These are phyloP conservation scores for Collybiopsis confluens DNA, from an alignment of 768 basidiomycete genomes.

Conservation along the genomic window DNA sequence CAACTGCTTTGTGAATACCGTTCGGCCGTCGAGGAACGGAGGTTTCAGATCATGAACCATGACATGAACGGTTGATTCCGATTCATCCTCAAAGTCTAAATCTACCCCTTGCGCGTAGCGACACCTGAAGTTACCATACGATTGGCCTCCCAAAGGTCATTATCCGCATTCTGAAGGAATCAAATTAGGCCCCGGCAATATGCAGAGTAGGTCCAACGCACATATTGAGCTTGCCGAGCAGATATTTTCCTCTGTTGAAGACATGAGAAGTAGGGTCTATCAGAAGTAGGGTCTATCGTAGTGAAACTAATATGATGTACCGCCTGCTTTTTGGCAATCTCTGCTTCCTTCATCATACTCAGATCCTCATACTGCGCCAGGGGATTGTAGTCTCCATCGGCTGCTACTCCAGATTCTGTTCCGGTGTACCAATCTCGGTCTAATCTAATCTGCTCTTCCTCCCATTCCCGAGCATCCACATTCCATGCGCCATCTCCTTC, in stretches of 20 bases:
- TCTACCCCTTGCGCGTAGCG: slow-evolving; percentile 82
- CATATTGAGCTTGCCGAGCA: slow-evolving; percentile 94
- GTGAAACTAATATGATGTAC: slow-evolving; percentile 33
- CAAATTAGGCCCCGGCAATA: slow-evolving; percentile 18
- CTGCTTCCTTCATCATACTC: slow-evolving; percentile 59
- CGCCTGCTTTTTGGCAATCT: slow-evolving; percentile 72
- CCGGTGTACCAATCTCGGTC: slow-evolving; percentile 97
- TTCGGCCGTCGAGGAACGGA: slow-evolving; percentile 95
- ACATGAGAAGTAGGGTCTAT: not conserved
- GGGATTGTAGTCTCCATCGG: slow-evolving; percentile 90
- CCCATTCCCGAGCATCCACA: slow-evolving; percentile 88
- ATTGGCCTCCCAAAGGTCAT: slow-evolving; percentile 98
- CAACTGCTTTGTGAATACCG: slow-evolving; percentile 92
- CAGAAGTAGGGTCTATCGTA: slow-evolving; percentile 15
- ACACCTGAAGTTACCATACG: slow-evolving; percentile 97
- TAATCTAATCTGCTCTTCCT: slow-evolving; percentile 88
- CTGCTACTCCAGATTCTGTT: slow-evolving; percentile 84
- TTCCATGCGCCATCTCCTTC: slow-evolving; percentile 61
- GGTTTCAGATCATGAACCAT: slow-evolving; percentile 97
- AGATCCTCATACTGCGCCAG: slow-evolving; percentile 92
- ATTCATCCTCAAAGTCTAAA: slow-evolving; percentile 94
- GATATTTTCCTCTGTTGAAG: slow-evolving; percentile 87
- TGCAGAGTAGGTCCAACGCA: slow-evolving; percentile 37
- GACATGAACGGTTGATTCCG: slow-evolving; percentile 94
- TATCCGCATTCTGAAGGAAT: slow-evolving; percentile 80